Percentiles rank a stretch among this genome's conserved stretches.
These are phyloP conservation scores for Macrophomina tecta DNA, from an alignment of 2,329 filamentous ascomycete genomes.

Conservation along the genomic window DNA sequence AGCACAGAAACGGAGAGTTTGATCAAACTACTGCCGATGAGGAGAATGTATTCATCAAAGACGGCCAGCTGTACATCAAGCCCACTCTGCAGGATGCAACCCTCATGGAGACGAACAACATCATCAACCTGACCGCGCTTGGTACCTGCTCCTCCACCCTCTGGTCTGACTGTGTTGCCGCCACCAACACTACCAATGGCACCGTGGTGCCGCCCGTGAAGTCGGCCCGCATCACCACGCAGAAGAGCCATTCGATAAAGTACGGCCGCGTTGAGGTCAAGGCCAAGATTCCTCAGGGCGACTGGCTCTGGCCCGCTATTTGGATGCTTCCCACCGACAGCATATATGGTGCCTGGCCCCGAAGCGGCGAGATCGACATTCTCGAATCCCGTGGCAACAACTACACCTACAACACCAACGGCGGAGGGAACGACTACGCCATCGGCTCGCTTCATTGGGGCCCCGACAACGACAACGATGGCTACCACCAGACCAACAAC, in stretches of 20 bases:
- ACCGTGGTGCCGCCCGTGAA: conserved; percentile 58
- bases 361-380: conserved; percentile 62
- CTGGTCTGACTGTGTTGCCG: conserved; percentile 38
- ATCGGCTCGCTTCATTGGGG: conserved; percentile 59
- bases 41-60: conserved; percentile 58
- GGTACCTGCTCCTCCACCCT: conserved; percentile 18
- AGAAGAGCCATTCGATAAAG: conserved; percentile 52
- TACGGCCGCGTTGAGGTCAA: conserved; percentile 61
- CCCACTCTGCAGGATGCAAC: conserved; percentile 27
- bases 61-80: conserved; percentile 39
- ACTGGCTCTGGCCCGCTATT: conserved; percentile 54
- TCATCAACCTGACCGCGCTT: conserved; percentile 50
- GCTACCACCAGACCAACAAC: conserved; percentile 39
- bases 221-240: conserved; percentile 56
- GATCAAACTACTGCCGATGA: conserved; percentile 60
- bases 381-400: conserved; percentile 58
- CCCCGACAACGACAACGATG: conserved; percentile 34
- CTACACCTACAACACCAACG: conserved; percentile 39
- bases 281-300: conserved; percentile 58
- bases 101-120: conserved; percentile 34
- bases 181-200: conserved; percentile 52
- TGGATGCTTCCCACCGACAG: conserved; percentile 31
- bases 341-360: conserved; percentile 54
- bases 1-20: conserved; percentile 51
- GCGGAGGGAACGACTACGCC: conserved; percentile 51